Evolutionary conservation across 2,329 filamentous ascomycete species (phyloP), one percentile per base, ranked within the genome.

Genomic region (Colletotrichum cereale): DNA sequence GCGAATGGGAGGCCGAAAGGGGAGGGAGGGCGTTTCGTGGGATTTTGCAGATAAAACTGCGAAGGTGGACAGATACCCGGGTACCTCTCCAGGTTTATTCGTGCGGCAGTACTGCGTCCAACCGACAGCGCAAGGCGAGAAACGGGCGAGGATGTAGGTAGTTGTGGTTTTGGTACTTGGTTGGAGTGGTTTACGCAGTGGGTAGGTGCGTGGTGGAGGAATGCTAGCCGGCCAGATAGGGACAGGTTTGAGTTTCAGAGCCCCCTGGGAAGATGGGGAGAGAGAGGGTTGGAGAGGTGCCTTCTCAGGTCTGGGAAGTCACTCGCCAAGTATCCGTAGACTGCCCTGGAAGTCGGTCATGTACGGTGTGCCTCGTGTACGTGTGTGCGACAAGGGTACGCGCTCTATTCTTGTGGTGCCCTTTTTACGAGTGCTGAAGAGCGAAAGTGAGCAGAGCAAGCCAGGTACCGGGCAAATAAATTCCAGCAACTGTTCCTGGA

Each of bases 161-260:
- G 42, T n/a, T 29, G 48, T 26, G 24, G 26, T 55, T n/a, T 44
- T n/a, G 62, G 62, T 67, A 63, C 60, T 47, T 42, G 14, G 31
- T 36, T 10, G 52, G 47, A 50, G 42, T 62, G 38, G 66, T 68
- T 62, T 55, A 44, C 66, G 48, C n/a, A 57, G 53, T 66, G 42
- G 67, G 64, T 48, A 52, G 57, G 52, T 58, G 44, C 60, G 62
- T 56, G 42, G 62, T 42, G 18, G 62, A 56, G 62, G 62, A 64
- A 68, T 68, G 68, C 52, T 38, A 60, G 50, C 65, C 58, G 50
- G 65, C 68, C 68, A 68, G 68, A 64, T 71, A 71, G 65, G 68
- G 68, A 71, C 65, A 68, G 65, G 58, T 71, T 68, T 64, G 58
- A 55, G 68, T 68, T 71, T 71, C 68, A 68, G 68, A 71, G 68